These are phyloP conservation scores for Linanthus parryae DNA, from an alignment of 148 eudicot species.

Conservation along the genomic window DNA sequence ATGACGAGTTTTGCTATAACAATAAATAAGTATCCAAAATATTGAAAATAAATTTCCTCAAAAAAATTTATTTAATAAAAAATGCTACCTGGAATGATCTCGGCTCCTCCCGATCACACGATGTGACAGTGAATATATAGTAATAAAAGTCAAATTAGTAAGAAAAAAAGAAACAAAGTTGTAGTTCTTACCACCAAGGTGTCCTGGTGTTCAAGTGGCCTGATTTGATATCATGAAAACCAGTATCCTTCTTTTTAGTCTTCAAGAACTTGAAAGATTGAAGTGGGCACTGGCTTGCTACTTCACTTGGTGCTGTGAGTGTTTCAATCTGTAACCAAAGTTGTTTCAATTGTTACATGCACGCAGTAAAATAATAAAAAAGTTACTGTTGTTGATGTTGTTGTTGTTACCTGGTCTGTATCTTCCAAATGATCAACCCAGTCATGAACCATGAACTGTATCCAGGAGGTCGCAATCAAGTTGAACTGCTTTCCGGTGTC, in stretches of 20 bases:
- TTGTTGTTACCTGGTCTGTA: constrained; percentile 36
- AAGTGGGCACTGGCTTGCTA: constrained; percentile 37
- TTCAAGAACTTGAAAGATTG: constrained; percentile 36
- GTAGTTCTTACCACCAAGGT: constrained; percentile 49
- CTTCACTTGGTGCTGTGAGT: constrained; percentile 24
- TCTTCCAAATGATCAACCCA: constrained; percentile 44
- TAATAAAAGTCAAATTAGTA: too few species aligned
- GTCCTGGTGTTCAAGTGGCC: constrained; percentile 34
- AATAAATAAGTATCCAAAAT: too few species aligned
- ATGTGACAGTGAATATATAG: too few species aligned
- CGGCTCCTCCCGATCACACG: too few species aligned
- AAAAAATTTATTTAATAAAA: too few species aligned
- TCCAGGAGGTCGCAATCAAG: constrained; percentile 42
- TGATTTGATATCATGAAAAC: constrained; percentile 14
- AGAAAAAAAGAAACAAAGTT: too few species aligned
- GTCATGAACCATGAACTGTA: constrained; percentile 47
- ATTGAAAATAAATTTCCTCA: too few species aligned
- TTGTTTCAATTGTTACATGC: too few species aligned
- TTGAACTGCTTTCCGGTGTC: constrained; percentile 46
- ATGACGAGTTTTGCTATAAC: too few species aligned
- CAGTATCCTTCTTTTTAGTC: constrained; percentile 20
- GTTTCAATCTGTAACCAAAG: constrained; percentile 29
- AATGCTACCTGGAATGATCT: too few species aligned
- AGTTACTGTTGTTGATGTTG: too few species aligned
- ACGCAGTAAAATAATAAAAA: too few species aligned